Conservation (phyloP, 2,329 filamentous ascomycete genomes). For the Amylocarpus encephaloides region DNA sequence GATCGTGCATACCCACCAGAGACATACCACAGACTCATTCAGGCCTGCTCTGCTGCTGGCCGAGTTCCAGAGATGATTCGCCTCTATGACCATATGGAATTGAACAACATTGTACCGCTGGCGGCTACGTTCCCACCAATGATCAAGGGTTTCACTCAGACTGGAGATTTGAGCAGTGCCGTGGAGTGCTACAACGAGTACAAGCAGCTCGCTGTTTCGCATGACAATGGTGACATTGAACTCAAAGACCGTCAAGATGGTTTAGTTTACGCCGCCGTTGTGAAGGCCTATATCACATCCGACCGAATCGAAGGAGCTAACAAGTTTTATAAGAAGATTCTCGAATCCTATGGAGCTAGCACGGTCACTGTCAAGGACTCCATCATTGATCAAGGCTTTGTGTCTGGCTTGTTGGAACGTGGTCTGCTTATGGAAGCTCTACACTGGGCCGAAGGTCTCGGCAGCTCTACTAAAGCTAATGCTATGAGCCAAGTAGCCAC, state of each 20-base stretch:
- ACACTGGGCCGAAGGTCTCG: conserved; percentile 61
- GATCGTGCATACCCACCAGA: conserved; percentile 65
- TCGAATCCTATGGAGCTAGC: conserved; percentile 52
- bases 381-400: conserved; percentile 67
- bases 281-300: conserved; percentile 80
- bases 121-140: conserved; percentile 83
- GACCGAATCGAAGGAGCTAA: conserved; percentile 75
- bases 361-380: conserved; percentile 61
- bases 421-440: conserved; percentile 69
- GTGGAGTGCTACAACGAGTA: conserved; percentile 97
- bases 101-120: conserved; percentile 64
- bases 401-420: conserved; percentile 67
- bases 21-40: conserved; percentile 79
- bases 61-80: conserved; percentile 83
- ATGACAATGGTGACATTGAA: conserved; percentile 66
- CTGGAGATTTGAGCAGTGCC: conserved; percentile 76
- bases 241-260: conserved; percentile 70
- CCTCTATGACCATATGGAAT: conserved; percentile 88
- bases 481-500: conserved; percentile 70
- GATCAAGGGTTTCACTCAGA: conserved; percentile 85
- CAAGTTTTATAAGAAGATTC: conserved; percentile 79
- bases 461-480: conserved; percentile 49
- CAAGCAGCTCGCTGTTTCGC: conserved; percentile 75
- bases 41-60: conserved; percentile 76
- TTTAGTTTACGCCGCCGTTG: conserved; percentile 82